Evolutionary conservation across 2,329 filamentous ascomycete genomes (phyloP).

Genomic region (Verticillium zaregamsianum): DNA sequence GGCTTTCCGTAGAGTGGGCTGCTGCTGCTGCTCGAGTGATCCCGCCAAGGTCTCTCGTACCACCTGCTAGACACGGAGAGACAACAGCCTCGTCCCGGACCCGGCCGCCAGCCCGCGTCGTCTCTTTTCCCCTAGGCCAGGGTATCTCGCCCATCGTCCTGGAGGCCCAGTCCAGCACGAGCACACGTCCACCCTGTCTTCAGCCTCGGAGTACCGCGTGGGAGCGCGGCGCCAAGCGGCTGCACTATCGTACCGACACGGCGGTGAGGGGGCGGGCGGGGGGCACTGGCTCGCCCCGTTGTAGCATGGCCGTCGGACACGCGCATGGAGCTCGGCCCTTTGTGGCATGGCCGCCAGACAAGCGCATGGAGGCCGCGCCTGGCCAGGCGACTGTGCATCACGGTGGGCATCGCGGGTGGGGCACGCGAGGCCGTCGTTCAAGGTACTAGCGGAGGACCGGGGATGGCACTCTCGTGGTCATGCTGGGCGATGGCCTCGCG

Average conservation of each 20-base stretch:
- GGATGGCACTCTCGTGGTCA: no score
- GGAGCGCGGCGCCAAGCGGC: not conserved
- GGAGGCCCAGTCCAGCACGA: not conserved
- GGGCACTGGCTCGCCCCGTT: not conserved
- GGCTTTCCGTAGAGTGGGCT: no score
- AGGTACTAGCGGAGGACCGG: no score
- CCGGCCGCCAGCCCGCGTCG: no score
- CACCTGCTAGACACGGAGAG: no score
- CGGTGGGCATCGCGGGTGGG: no score
- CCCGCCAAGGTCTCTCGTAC: no score
- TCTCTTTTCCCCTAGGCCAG: no score
- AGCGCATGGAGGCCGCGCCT: not conserved
- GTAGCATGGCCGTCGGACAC: not conserved
- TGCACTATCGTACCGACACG: not conserved
- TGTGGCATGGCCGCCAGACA: not conserved
- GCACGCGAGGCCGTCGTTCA: no score
- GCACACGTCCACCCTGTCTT: not conserved
- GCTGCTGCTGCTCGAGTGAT: no score
- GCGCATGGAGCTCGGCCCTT: not conserved
- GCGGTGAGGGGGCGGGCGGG: not conserved
- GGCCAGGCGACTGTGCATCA: not conserved
- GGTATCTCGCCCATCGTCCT: no score
- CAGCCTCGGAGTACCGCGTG: not conserved
- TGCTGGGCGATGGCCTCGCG: not conserved
- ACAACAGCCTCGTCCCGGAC: no score